These are phyloP conservation scores for Ophiostoma quercus DNA, from an alignment of 2,329 filamentous ascomycete species.

Conservation along the genomic window DNA sequence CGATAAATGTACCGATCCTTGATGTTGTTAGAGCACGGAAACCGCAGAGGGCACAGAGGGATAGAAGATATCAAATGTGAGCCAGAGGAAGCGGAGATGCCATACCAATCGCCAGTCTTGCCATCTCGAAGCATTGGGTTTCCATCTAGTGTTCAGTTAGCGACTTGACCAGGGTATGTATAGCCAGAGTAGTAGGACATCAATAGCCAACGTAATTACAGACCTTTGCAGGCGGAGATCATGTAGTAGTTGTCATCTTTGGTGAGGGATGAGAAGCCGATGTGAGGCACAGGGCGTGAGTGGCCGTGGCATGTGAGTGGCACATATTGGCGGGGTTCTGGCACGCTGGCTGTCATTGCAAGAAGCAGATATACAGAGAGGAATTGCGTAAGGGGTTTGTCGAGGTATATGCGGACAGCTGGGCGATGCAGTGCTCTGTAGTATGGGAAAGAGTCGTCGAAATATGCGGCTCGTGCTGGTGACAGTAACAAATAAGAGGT, in stretches of 20 bases:
- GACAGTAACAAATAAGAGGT: background rate
- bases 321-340: constrained; percentile 56
- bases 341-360: constrained; percentile 33
- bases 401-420: background rate
- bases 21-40: constrained; percentile 49
- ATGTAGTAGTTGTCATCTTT: constrained; percentile 84
- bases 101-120: constrained; percentile 83
- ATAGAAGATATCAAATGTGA: background rate
- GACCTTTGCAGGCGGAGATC: constrained; percentile 88
- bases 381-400: background rate
- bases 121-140: constrained; percentile 98
- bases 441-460: background rate
- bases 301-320: constrained; percentile 93
- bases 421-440: background rate
- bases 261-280: constrained; percentile 79
- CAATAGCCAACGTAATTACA: background rate
- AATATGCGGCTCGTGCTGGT: background rate
- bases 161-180: constrained; percentile 22
- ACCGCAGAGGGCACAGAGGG: background rate
- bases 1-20: constrained; percentile 96
- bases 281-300: constrained; percentile 84
- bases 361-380: background rate
- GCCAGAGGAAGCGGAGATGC: constrained; percentile 26
- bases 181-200: background rate
- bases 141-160: constrained; percentile 58